These are phyloP conservation scores for Magnaporthiopsis incrustans DNA, from an alignment of 2,329 filamentous ascomycete genomes.

Conservation along the genomic window DNA sequence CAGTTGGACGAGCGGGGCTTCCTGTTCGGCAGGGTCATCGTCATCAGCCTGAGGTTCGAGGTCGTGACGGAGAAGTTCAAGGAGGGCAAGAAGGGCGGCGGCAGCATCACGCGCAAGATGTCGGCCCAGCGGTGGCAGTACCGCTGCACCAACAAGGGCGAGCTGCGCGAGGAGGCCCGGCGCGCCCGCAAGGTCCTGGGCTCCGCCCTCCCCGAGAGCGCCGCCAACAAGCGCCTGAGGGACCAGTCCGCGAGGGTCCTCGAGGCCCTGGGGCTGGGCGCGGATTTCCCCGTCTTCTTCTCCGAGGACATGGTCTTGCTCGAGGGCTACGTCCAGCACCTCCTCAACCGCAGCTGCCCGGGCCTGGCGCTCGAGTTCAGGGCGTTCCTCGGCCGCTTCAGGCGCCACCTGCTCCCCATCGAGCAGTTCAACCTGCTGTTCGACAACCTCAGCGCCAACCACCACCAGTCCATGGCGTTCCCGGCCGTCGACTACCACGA, in stretches of 20 bases:
- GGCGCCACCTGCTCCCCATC: neutral
- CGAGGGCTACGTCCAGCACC: neutral
- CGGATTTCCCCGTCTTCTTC: conserved; percentile 1
- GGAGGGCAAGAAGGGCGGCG: neutral
- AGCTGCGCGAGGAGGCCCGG: neutral
- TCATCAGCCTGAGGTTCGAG: conserved; percentile 1
- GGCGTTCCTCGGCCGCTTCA: neutral
- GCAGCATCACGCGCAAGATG: neutral
- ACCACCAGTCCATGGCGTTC: neutral
- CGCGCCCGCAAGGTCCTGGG: neutral
- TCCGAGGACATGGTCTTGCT: conserved; percentile 4
- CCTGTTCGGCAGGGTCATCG: conserved; percentile 3
- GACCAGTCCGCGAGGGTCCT: neutral
- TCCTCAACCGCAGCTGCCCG: neutral
- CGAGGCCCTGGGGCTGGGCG: neutral
- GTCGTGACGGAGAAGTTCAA: neutral
- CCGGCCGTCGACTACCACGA: conserved; percentile 3
- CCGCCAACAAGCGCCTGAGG: neutral
- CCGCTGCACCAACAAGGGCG: neutral
- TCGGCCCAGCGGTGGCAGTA: neutral
- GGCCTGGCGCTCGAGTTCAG: neutral
- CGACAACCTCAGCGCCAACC: neutral
- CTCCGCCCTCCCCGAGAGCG: neutral
- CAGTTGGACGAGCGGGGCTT: neutral
- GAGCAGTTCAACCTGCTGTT: conserved; percentile 3